phyloP scores from a whole-genome alignment of 306 rosid species.

The Echinosophora koreensis region DNA sequence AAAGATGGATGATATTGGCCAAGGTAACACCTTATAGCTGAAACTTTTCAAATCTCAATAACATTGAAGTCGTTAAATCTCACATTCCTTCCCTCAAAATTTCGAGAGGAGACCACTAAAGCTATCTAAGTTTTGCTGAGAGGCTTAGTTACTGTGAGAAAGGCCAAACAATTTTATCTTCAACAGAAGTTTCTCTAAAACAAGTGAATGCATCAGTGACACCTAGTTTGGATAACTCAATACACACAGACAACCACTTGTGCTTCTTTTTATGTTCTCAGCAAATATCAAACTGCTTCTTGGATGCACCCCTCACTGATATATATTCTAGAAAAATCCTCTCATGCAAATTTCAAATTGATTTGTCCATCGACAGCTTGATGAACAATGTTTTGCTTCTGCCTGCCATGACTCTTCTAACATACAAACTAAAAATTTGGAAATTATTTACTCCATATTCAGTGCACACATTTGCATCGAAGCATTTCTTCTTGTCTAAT shows the following conservation, averaged over 20 bases:
- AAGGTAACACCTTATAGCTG: not conserved
- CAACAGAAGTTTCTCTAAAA: not conserved
- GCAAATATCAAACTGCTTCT: constrained; percentile 3
- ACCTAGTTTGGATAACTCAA: not conserved
- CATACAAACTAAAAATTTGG: constrained; percentile 11
- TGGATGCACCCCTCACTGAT: constrained; percentile 13
- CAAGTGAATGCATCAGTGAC: not conserved
- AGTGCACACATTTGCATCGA: not conserved
- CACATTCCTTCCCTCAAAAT: not conserved
- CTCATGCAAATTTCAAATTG: constrained; percentile 9
- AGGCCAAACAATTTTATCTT: not conserved
- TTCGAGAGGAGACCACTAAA: not conserved
- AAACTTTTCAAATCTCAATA: not conserved
- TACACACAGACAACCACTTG: constrained; percentile 29
- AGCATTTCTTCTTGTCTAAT: not conserved
- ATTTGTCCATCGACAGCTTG: constrained; percentile 16
- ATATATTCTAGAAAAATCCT: not conserved
- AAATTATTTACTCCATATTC: constrained; percentile 16
- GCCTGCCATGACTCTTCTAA: not conserved
- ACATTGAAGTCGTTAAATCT: not conserved
- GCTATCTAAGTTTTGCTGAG: not conserved
- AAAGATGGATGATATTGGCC: not conserved
- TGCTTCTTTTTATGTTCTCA: not conserved
- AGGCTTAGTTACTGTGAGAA: not conserved
- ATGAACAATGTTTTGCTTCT: not conserved